Conservation (phyloP, 345 rosid genomes). For the Bruguiera sexangula region DNA sequence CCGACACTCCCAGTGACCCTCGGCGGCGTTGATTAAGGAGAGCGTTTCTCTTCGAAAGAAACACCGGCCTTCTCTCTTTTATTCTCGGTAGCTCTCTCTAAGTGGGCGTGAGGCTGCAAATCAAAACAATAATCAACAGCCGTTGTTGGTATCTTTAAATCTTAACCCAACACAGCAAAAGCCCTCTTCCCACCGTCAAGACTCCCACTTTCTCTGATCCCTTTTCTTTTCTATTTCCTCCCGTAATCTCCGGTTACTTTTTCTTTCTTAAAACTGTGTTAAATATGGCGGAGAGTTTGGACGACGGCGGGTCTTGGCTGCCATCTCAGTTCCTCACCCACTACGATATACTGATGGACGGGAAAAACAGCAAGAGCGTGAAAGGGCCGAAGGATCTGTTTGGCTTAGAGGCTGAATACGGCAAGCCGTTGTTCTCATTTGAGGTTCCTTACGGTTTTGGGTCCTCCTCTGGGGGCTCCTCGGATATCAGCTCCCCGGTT, state of each 20-base stretch:
- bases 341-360: slow-evolving; percentile 45
- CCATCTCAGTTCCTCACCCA: slow-evolving; percentile 72
- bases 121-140: slow-evolving; percentile 20
- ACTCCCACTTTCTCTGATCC: not conserved
- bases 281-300: slow-evolving; percentile 52
- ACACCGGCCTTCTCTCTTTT: too few species aligned
- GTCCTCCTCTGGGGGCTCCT: slow-evolving; percentile 36
- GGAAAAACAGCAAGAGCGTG: not conserved
- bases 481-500: slow-evolving; percentile 55
- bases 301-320: slow-evolving; percentile 72
- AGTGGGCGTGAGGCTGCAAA: slow-evolving; percentile 35
- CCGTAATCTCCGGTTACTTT: not conserved
- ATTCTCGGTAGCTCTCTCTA: too few species aligned
- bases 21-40: not conserved
- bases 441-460: slow-evolving; percentile 63
- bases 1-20: not conserved
- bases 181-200: slow-evolving; percentile 11
- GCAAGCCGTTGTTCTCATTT: slow-evolving; percentile 32
- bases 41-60: too few species aligned
- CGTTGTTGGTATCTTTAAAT: slow-evolving; percentile 31
- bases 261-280: not conserved
- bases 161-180: slow-evolving; percentile 43
- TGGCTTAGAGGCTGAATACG: slow-evolving; percentile 20
- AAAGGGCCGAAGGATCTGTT: slow-evolving; percentile 8
- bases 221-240: not conserved